Evolutionary conservation across 441 rosid genomes (phyloP).

Genomic region (Populus hybrid): DNA sequence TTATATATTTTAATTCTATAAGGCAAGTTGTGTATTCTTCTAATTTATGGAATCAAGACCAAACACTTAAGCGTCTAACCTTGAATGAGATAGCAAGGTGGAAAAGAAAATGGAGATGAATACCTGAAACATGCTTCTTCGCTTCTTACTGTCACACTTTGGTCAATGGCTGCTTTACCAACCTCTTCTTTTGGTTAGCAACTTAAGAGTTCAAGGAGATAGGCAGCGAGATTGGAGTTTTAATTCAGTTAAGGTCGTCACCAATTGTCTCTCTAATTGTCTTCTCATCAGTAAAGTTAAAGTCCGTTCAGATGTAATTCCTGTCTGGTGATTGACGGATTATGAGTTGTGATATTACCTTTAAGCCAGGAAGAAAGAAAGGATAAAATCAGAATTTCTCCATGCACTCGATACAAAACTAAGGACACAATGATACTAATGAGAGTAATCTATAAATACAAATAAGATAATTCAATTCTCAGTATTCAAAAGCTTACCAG

Average conservation of each 20-base stretch:
- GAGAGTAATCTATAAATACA: neutral
- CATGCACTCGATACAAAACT: neutral
- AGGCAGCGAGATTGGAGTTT: too few species aligned
- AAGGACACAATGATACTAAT: neutral
- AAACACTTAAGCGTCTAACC: too few species aligned
- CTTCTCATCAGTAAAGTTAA: constrained; percentile 50
- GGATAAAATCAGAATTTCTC: constrained; percentile 24
- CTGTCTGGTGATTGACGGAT: constrained; percentile 62
- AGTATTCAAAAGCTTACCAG: too few species aligned
- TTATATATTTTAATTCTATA: constrained; percentile 59
- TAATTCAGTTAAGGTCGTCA: constrained; percentile 52
- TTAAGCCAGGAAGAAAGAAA: constrained; percentile 14
- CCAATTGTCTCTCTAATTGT: constrained; percentile 43
- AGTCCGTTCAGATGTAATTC: constrained; percentile 45
- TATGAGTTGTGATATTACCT: constrained; percentile 40
- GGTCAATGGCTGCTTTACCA: too few species aligned
- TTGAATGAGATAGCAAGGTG: too few species aligned
- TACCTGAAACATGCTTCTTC: too few species aligned
- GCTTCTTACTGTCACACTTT: too few species aligned
- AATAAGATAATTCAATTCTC: neutral
- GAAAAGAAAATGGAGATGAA: too few species aligned
- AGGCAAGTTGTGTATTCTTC: too few species aligned
- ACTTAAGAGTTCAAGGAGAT: too few species aligned
- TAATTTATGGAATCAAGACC: too few species aligned
- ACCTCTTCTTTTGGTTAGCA: too few species aligned